Evolutionary conservation across 2,329 filamentous ascomycete species (phyloP).

Genomic region (Claviceps humidiphila): DNA sequence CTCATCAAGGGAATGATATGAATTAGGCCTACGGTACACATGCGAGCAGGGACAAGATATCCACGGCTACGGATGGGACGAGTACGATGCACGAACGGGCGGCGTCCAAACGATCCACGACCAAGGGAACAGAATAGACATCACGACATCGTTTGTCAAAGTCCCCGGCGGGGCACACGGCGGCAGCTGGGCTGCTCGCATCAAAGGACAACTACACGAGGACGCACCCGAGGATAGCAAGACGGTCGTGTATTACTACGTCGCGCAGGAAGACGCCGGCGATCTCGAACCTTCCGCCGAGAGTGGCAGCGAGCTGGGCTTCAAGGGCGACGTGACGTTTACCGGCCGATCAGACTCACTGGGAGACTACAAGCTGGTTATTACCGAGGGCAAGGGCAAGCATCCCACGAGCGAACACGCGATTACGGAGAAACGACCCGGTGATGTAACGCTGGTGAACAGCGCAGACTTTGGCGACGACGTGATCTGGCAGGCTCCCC

Average conservation of each 20-base stretch:
- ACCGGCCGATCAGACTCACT: constrained; percentile 57
- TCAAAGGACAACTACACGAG: constrained; percentile 66
- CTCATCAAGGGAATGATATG: not conserved
- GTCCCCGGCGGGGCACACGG: constrained; percentile 73
- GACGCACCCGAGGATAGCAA: constrained; percentile 55
- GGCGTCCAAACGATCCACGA: constrained; percentile 88
- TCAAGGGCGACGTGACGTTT: constrained; percentile 50
- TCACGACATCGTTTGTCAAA: constrained; percentile 90
- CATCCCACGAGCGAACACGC: constrained; percentile 52
- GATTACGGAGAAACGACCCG: constrained; percentile 52
- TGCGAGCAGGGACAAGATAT: constrained; percentile 94
- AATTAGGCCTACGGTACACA: constrained; percentile 74
- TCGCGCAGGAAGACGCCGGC: constrained; percentile 64
- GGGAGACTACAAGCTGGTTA: constrained; percentile 64
- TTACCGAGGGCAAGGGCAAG: constrained; percentile 57
- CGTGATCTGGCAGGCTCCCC: constrained; percentile 74
- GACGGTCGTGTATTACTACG: constrained; percentile 71
- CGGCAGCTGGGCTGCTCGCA: constrained; percentile 81
- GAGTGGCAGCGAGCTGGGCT: constrained; percentile 32
- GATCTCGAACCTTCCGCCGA: constrained; percentile 45
- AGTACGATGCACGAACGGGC: constrained; percentile 81
- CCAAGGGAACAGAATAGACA: constrained; percentile 71
- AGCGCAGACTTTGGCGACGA: constrained; percentile 55
- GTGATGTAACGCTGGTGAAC: constrained; percentile 63
- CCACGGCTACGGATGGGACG: constrained; percentile 94